Base-by-base conservation (phyloP, 2,329 filamentous ascomycete genomes). In the Botrytis pseudocinerea region DNA sequence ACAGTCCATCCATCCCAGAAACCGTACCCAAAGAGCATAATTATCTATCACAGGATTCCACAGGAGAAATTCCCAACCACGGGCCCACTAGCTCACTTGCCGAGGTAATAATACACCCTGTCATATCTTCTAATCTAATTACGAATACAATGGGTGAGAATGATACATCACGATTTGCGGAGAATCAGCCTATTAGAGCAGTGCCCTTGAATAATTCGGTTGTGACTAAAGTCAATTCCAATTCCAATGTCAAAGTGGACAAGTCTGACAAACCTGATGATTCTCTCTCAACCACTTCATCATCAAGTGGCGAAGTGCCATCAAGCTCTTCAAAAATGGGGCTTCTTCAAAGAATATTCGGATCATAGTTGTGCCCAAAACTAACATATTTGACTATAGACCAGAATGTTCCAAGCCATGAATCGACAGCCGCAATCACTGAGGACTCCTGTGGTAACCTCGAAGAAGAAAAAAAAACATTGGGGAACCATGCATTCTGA, bases 351-450 rank as follows among this genome's bases (percentile, higher is more conserved):
- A 64, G 40, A 46, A 38, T 63, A 35, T 51, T 63, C 22, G 38
- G 40, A 54, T 32, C 20, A 44, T 57, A 57, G 20, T 42, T 69
- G 44, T 60, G n/a, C 42, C 42, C 25, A 71, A 62, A 28, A 70
- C 72, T 73, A 72, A 73, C 69, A 48, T 38, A 38, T 61, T 40
- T 57, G 54, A 66, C 18, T 72, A 35, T 44, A 73, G 72, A 48
- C 61, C 22, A 28, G 3, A 54, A 71, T 62, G 62, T 68, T 51
- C 32, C 70, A 40, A 35, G 61, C 69, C 25, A 73, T 73, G 62
- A 66, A 44, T 35, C 60, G n/a, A n/a, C 32, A 65, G 57, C 61
- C 69, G 38, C 51, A 20, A 64, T 73, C 69, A 42, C 32, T 73
- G 40, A 71, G 69, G 35, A 51, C 28, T n/a, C 61, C 69, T 32